A percentile compares a stretch with the other conserved stretches of the same genome.
Evolutionary conservation across 805 yeast genomes (phyloP).

Genomic region (Trichomonascus vanleenenianus): DNA sequence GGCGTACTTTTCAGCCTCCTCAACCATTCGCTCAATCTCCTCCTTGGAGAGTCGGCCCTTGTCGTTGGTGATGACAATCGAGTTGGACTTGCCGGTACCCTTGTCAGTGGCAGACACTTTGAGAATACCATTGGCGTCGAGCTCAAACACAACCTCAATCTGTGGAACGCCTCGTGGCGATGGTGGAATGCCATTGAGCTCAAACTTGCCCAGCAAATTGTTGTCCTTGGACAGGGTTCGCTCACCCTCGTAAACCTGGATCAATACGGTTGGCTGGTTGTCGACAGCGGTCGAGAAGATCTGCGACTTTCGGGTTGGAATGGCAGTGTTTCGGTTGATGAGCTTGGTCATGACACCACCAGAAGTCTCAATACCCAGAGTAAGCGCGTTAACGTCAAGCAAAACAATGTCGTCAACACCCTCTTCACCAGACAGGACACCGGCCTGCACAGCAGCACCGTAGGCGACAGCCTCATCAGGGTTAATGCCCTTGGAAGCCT

Average conservation of each 20-base stretch:
- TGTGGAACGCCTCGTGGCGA: slow-evolving; percentile 92
- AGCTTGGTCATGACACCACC: slow-evolving; percentile 97
- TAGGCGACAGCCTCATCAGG: slow-evolving; percentile 99
- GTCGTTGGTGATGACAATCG: slow-evolving; percentile 87
- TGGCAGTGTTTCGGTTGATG: slow-evolving; percentile 90
- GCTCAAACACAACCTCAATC: slow-evolving; percentile 81
- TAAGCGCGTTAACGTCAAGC: slow-evolving; percentile 89
- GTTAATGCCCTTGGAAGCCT: slow-evolving; percentile 94
- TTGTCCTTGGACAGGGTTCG: slow-evolving; percentile 91
- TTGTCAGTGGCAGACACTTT: slow-evolving; percentile 84
- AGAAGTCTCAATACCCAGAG: slow-evolving; percentile 92
- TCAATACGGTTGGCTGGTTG: slow-evolving; percentile 91
- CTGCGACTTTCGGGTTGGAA: slow-evolving; percentile 93
- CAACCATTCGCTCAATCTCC: slow-evolving; percentile 95
- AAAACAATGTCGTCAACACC: slow-evolving; percentile 85
- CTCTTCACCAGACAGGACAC: slow-evolving; percentile 92
- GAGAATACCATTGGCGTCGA: slow-evolving; percentile 82
- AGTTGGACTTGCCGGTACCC: slow-evolving; percentile 89
- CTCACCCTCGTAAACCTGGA: slow-evolving; percentile 95
- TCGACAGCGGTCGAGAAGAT: slow-evolving; percentile 94
- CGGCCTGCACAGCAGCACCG: slow-evolving; percentile 99
- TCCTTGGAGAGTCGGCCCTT: slow-evolving; percentile 91
- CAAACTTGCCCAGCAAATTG: slow-evolving; percentile 81
- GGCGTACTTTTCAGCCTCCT: slow-evolving; percentile 91
- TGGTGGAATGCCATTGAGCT: slow-evolving; percentile 79